Evolutionary conservation across 2,329 filamentous ascomycete genomes (phyloP).

Genomic region (Xenoacremonium recifei): DNA sequence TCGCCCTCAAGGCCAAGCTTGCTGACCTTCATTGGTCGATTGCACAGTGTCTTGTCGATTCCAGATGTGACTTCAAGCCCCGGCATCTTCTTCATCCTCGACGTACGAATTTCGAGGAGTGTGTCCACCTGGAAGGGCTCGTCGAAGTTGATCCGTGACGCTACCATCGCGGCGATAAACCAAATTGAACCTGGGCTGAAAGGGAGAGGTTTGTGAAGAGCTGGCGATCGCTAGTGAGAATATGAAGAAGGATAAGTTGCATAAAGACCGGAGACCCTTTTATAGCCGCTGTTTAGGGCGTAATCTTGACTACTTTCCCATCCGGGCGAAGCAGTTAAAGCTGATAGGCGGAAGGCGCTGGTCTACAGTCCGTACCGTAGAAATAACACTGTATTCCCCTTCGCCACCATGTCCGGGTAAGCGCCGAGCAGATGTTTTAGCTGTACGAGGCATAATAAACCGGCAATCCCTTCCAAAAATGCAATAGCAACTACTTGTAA

Average conservation of each 20-base stretch:
- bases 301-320: not conserved
- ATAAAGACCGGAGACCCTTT: not conserved
- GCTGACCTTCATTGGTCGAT: slow-evolving; percentile 44
- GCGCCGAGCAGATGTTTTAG: no score
- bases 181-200: not conserved
- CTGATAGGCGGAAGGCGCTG: slow-evolving; percentile 7
- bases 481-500: no score
- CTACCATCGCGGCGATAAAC: not conserved
- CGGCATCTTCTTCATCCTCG: slow-evolving; percentile 54
- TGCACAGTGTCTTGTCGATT: slow-evolving; percentile 52
- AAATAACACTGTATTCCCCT: no score
- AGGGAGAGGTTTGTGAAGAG: not conserved
- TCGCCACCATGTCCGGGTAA: no score
- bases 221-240: not conserved
- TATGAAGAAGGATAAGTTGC: not conserved
- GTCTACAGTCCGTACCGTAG: no score
- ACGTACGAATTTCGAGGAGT: slow-evolving; percentile 56
- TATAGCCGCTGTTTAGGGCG: not conserved
- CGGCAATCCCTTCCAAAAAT: no score
- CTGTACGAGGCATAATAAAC: no score
- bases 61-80: slow-evolving; percentile 51
- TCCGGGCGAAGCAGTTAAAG: slow-evolving; percentile 1
- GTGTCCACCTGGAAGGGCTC: slow-evolving; percentile 46
- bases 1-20: slow-evolving; percentile 55
- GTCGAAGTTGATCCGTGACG: slow-evolving; percentile 32